Evolutionary conservation across 768 basidiomycete genomes (phyloP).

Genomic region (Naganishia vaughanmartiniae): DNA sequence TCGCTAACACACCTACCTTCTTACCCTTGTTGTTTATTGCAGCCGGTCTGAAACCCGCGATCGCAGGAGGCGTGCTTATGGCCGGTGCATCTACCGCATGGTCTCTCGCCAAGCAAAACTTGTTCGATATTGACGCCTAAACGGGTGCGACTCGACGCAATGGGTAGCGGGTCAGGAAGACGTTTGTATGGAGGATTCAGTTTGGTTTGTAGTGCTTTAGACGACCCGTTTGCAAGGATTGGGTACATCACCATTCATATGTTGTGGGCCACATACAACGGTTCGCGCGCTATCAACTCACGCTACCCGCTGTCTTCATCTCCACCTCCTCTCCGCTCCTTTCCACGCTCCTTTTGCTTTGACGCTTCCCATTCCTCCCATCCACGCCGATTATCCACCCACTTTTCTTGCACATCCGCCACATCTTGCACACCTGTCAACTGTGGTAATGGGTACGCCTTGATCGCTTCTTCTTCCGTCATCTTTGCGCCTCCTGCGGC

Average conservation of each 20-base stretch:
- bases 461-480: slow-evolving; percentile 51
- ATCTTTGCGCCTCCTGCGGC: slow-evolving; percentile 35
- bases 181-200: too few species aligned
- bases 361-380: slow-evolving; percentile 77
- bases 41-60: slow-evolving; percentile 89
- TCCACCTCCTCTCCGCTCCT: slow-evolving; percentile 40
- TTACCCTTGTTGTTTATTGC: slow-evolving; percentile 29
- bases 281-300: background rate
- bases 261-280: too few species aligned
- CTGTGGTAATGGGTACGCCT: slow-evolving; percentile 20
- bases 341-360: slow-evolving; percentile 71
- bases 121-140: slow-evolving; percentile 50
- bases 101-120: slow-evolving; percentile 88
- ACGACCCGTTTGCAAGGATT: too few species aligned
- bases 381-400: slow-evolving; percentile 78
- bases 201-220: too few species aligned
- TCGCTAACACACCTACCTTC: background rate
- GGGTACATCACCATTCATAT: too few species aligned
- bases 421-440: slow-evolving; percentile 54
- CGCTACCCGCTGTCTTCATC: background rate
- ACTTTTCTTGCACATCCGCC: slow-evolving; percentile 83
- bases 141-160: background rate
- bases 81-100: slow-evolving; percentile 86
- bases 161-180: background rate
- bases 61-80: slow-evolving; percentile 83